Evolutionary conservation across 2,329 filamentous ascomycete species (phyloP).

Genomic region (Lizonia empirigonia): DNA sequence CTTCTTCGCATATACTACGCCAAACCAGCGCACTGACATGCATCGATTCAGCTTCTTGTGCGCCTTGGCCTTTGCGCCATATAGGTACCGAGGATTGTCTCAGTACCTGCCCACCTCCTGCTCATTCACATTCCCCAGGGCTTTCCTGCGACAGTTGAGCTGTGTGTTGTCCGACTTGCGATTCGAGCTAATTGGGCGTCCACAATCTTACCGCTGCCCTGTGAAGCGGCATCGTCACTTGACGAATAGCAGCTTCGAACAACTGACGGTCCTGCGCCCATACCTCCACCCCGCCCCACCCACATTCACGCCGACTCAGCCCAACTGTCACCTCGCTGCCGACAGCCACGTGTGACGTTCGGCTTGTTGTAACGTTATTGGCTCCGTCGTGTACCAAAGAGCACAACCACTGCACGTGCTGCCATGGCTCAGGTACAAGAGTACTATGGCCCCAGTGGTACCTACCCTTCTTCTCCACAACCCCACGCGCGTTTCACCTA

Average conservation of each 20-base stretch:
- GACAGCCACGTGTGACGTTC: constrained; percentile 1
- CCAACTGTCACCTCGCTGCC: constrained; percentile 5
- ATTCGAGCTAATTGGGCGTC: constrained; percentile 1
- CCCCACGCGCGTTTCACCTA: constrained; percentile 7
- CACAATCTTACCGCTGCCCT: constrained; percentile 27
- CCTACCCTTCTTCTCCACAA: constrained; percentile 9
- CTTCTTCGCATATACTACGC: constrained; percentile 16
- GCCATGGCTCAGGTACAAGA: constrained; percentile 25
- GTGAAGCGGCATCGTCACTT: constrained; percentile 32
- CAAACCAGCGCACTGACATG: constrained; percentile 27
- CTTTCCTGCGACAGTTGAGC: neutral
- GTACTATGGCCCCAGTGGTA: constrained; percentile 3
- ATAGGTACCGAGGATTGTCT: constrained; percentile 30
- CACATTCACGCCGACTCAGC: constrained; percentile 27
- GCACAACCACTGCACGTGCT: constrained; percentile 6
- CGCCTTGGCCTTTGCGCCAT: constrained; percentile 15
- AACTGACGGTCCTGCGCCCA: constrained; percentile 21
- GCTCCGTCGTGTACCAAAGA: constrained; percentile 1
- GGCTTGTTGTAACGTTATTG: constrained; percentile 7
- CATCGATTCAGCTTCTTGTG: constrained; percentile 20
- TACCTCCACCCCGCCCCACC: constrained; percentile 17
- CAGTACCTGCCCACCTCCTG: constrained; percentile 15
- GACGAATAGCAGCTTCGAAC: constrained; percentile 32
- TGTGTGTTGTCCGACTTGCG: neutral
- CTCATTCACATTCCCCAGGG: constrained; percentile 20